Evolutionary conservation across 331 rosid species (phyloP).

Genomic region (Pyrus hybrid): DNA sequence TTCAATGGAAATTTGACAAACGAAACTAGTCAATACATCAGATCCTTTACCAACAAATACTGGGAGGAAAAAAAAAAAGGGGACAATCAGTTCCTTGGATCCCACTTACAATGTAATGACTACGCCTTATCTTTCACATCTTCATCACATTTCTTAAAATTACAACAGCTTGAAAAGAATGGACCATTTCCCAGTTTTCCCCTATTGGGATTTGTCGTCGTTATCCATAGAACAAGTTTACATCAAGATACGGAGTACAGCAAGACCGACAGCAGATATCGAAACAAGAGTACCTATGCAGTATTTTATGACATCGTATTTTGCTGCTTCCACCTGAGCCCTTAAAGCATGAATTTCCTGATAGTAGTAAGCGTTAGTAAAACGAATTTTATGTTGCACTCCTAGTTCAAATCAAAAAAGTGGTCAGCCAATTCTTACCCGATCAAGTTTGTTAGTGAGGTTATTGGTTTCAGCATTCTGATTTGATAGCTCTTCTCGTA

Average conservation of each 20-base stretch:
- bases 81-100: neutral
- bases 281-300: conserved; percentile 98
- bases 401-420: neutral
- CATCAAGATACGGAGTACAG: conserved; percentile 80
- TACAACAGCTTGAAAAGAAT: conserved; percentile 15
- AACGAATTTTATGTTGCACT: neutral
- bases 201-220: conserved; percentile 12
- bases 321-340: conserved; percentile 91
- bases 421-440: conserved; percentile 42
- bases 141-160: neutral
- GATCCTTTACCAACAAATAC: neutral
- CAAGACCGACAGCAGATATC: conserved; percentile 94
- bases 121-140: neutral
- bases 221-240: conserved; percentile 22
- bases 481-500: conserved; percentile 75
- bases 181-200: neutral
- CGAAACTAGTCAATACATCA: too few relatives aligned
- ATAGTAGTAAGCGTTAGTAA: neutral
- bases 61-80: too few relatives aligned
- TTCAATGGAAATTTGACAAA: neutral
- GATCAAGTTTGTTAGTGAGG: conserved; percentile 87
- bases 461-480: conserved; percentile 85
- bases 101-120: conserved; percentile 4
- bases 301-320: conserved; percentile 90
- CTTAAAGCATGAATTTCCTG: conserved; percentile 86